Conservation (phyloP, 2,329 filamentous ascomycete species). For the Trichophyton schoenleinii region DNA sequence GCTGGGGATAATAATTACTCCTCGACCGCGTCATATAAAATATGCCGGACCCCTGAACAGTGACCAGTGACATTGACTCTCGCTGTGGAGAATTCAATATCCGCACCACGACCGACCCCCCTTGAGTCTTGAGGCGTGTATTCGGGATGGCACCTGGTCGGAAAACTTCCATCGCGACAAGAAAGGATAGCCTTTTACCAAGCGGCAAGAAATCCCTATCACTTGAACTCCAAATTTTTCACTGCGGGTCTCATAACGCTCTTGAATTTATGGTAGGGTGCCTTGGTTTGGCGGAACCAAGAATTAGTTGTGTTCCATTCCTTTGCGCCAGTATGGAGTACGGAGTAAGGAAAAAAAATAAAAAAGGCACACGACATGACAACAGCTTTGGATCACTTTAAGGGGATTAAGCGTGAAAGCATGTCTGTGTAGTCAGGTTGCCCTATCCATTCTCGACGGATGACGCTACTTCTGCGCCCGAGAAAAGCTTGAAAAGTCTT, state of each 20-base stretch:
- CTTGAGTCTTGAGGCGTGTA: not conserved
- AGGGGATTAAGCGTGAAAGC: too few species aligned
- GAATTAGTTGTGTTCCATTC: too few species aligned
- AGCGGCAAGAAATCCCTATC: not conserved
- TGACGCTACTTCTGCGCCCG: not conserved
- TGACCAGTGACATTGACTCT: not conserved
- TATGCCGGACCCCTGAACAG: not conserved
- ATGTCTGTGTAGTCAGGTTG: too few species aligned
- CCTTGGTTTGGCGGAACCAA: too few species aligned
- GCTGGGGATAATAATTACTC: not conserved
- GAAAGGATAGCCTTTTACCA: not conserved
- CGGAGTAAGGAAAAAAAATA: too few species aligned
- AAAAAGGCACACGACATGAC: not conserved
- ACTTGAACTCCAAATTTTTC: not conserved
- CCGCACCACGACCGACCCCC: not conserved
- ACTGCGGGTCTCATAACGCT: not conserved
- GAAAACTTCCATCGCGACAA: not conserved
- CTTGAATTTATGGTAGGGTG: too few species aligned
- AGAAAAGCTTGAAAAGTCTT: not conserved
- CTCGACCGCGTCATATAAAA: not conserved
- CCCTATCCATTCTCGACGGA: not conserved
- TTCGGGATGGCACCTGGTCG: not conserved
- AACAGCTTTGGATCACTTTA: too few species aligned
- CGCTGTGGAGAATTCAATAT: not conserved
- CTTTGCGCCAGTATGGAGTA: too few species aligned